A percentile compares a stretch with the other conserved stretches of the same genome.
phyloP scores from a whole-genome alignment of 768 basidiomycete genomes.

The Lentinula boryana region DNA sequence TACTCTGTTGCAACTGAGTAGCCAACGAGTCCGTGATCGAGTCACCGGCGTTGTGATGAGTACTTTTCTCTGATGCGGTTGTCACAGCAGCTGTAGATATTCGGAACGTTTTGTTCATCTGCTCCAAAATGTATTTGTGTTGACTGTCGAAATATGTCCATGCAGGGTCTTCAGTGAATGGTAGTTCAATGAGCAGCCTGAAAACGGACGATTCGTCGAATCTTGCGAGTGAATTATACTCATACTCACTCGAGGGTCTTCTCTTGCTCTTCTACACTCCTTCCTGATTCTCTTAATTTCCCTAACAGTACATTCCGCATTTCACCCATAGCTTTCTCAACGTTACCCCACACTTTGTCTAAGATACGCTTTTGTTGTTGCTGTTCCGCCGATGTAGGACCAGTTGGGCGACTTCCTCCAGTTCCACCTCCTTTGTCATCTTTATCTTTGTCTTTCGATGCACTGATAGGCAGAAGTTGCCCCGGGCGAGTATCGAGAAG shows the following conservation, averaged over 20 bases:
- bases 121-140: slow-evolving; percentile 77
- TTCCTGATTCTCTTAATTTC: slow-evolving; percentile 75
- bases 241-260: slow-evolving; percentile 85
- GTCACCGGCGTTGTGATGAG: slow-evolving; percentile 30
- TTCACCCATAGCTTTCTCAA: slow-evolving; percentile 91
- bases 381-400: slow-evolving; percentile 37
- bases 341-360: slow-evolving; percentile 93
- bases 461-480: slow-evolving; percentile 69
- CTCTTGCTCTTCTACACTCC: slow-evolving; percentile 90
- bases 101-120: slow-evolving; percentile 61
- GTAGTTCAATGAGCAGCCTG: slow-evolving; percentile 86
- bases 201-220: neutral
- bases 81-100: slow-evolving; percentile 48
- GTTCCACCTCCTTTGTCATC: slow-evolving; percentile 19
- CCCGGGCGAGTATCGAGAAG: slow-evolving; percentile 86
- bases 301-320: slow-evolving; percentile 74
- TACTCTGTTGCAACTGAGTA: slow-evolving; percentile 52
- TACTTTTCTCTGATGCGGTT: slow-evolving; percentile 42
- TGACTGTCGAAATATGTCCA: slow-evolving; percentile 97
- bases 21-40: slow-evolving; percentile 39
- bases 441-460: slow-evolving; percentile 38
- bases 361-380: slow-evolving; percentile 89
- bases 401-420: slow-evolving; percentile 30
- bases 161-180: slow-evolving; percentile 81
- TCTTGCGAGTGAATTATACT: neutral